Evolutionary conservation across 768 basidiomycete genomes (phyloP).

Genomic region (Pisolithus tinctorius): DNA sequence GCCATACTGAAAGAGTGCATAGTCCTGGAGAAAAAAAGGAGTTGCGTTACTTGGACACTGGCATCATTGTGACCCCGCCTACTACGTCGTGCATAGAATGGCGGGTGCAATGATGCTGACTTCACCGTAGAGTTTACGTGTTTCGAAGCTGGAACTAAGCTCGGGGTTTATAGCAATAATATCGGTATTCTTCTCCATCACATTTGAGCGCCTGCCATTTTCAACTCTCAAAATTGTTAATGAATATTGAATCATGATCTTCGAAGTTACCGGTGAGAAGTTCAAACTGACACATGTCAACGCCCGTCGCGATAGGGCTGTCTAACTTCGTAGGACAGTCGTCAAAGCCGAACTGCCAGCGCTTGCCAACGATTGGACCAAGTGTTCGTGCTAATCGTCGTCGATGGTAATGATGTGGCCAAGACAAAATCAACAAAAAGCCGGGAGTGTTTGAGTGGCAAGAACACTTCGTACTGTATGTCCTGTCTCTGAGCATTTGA

Average conservation of each 20-base stretch:
- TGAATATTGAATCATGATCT: background rate
- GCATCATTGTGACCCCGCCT: too few relatives aligned
- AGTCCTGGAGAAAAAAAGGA: too few relatives aligned
- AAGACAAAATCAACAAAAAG: conserved; percentile 12
- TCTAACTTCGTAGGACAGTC: conserved; percentile 7
- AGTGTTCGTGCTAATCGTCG: conserved; percentile 18
- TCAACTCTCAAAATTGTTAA: background rate
- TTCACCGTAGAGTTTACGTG: too few relatives aligned
- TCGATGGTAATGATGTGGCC: conserved; percentile 9
- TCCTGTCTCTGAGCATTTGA: background rate
- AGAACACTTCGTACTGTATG: conserved; percentile 16
- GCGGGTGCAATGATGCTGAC: too few relatives aligned
- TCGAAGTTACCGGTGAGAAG: conserved; percentile 1
- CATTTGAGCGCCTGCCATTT: background rate
- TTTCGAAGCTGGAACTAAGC: background rate
- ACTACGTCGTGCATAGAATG: too few relatives aligned
- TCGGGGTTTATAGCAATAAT: background rate
- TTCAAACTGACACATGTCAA: background rate
- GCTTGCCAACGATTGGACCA: conserved; percentile 14
- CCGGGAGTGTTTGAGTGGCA: conserved; percentile 16
- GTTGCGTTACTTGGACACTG: too few relatives aligned
- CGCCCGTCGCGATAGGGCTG: too few relatives aligned
- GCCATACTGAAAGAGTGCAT: too few relatives aligned
- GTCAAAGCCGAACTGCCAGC: conserved; percentile 19
- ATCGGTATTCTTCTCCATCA: background rate